phyloP scores from a whole-genome alignment of 192 early-diverging fungal genomes.

The Coemansia guatemalensis region DNA sequence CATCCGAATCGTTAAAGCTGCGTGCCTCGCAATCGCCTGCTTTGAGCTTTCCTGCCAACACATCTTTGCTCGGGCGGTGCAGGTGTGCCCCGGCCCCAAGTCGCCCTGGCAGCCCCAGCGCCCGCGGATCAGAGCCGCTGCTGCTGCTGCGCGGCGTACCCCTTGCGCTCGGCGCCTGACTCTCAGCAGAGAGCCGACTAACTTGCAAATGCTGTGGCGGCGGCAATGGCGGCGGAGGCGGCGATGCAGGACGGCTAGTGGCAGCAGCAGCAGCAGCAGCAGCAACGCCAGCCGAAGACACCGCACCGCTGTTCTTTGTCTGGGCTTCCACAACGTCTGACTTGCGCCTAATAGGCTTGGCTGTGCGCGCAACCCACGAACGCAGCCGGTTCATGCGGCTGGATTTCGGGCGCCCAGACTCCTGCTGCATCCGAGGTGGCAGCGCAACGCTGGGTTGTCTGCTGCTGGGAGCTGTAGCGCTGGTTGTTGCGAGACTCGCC shows the following conservation, averaged over 20 bases:
- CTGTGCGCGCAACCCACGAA: constrained; percentile 51
- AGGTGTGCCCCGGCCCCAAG: constrained; percentile 22
- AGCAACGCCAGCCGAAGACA: constrained; percentile 7
- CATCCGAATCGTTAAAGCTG: constrained; percentile 41
- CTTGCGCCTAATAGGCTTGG: constrained; percentile 53
- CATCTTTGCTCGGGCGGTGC: constrained; percentile 48
- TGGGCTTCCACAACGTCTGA: constrained; percentile 37
- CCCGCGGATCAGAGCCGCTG: constrained; percentile 32
- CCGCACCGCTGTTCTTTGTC: constrained; percentile 10
- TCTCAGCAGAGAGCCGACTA: constrained; percentile 11
- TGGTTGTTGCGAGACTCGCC: neutral
- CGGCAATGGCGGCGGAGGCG: neutral
- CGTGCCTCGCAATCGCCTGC: constrained; percentile 23
- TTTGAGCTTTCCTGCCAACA: constrained; percentile 17
- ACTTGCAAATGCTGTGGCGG: constrained; percentile 1
- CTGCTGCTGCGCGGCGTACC: constrained; percentile 11
- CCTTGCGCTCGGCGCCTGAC: neutral
- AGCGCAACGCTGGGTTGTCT: neutral
- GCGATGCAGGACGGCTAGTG: neutral
- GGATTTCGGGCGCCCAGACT: constrained; percentile 42
- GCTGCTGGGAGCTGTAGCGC: constrained; percentile 2
- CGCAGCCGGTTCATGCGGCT: constrained; percentile 51
- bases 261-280: neutral
- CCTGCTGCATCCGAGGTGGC: constrained; percentile 16
- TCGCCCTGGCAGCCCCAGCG: constrained; percentile 20